A percentile compares a stretch with the other conserved stretches of the same genome.
phyloP scores from a whole-genome alignment of 768 basidiomycete genomes.

The Termitomyces bulborhizus region DNA sequence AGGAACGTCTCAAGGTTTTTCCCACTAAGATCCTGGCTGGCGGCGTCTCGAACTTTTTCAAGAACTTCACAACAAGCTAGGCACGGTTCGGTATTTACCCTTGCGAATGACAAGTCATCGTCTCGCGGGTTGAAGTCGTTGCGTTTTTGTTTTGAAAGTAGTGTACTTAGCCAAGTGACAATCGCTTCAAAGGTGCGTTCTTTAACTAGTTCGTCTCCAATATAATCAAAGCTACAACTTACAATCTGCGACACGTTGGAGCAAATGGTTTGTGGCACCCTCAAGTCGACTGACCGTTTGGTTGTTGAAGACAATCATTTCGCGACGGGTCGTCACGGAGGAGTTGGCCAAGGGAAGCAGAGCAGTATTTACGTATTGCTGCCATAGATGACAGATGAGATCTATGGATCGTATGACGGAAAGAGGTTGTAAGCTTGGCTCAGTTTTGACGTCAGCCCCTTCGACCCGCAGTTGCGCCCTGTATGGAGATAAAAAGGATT shows the following conservation, averaged over 20 bases:
- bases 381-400: constrained; percentile 94
- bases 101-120: constrained; percentile 90
- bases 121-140: constrained; percentile 96
- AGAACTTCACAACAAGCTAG: constrained; percentile 77
- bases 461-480: constrained; percentile 74
- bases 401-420: constrained; percentile 65
- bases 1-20: constrained; percentile 92
- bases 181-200: constrained; percentile 39
- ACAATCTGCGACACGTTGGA: constrained; percentile 84
- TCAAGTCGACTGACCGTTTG: constrained; percentile 83
- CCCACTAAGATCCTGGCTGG: constrained; percentile 74
- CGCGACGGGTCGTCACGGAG: constrained; percentile 81
- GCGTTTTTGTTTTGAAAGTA: constrained; percentile 89
- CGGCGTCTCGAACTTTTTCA: constrained; percentile 73
- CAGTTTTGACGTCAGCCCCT: constrained; percentile 63
- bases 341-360: constrained; percentile 81
- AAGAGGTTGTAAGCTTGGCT: constrained; percentile 73
- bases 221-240: constrained; percentile 16
- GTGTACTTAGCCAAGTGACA: constrained; percentile 64
- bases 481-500: constrained; percentile 7
- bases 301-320: constrained; percentile 91
- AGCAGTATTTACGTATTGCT: constrained; percentile 90
- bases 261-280: constrained; percentile 68
- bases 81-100: constrained; percentile 94
- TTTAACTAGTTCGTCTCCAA: not conserved